Evolutionary conservation across 441 rosid species (phyloP).

Genomic region (Pelargonium myrrhifolium): DNA sequence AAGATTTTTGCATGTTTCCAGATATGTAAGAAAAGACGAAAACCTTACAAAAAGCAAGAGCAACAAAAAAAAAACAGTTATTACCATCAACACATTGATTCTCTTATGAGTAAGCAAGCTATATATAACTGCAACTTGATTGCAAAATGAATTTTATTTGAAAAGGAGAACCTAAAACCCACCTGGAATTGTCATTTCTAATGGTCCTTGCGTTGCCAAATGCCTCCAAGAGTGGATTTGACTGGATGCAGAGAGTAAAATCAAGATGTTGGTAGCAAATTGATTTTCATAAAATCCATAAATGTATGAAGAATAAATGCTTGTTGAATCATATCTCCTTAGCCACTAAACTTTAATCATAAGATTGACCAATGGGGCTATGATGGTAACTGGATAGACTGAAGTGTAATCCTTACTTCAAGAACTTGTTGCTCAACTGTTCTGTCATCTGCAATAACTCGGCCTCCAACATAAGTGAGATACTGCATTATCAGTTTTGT

Average conservation of each 20-base stretch:
- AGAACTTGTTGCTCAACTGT: conserved; percentile 74
- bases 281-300: conserved; percentile 8
- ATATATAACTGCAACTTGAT: background rate
- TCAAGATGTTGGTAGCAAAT: background rate
- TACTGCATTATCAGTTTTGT: conserved; percentile 71
- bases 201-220: conserved; percentile 99
- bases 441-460: conserved; percentile 39
- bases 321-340: too few relatives aligned
- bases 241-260: conserved; percentile 44
- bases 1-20: background rate
- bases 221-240: conserved; percentile 98
- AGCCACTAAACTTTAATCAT: too few relatives aligned
- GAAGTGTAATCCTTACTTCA: conserved; percentile 42
- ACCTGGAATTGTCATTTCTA: conserved; percentile 98
- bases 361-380: background rate
- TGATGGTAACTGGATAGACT: background rate
- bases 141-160: background rate
- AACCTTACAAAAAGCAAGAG: too few relatives aligned
- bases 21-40: background rate
- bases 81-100: too few relatives aligned
- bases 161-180: conserved; percentile 11
- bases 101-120: too few relatives aligned
- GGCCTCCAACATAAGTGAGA: conserved; percentile 68
- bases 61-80: background rate
- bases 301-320: background rate